A percentile compares a stretch with the other conserved stretches of the same genome.
These are phyloP conservation scores for Globisporangium lucens DNA, from an alignment of 352 stramenopile species.

Conservation along the genomic window DNA sequence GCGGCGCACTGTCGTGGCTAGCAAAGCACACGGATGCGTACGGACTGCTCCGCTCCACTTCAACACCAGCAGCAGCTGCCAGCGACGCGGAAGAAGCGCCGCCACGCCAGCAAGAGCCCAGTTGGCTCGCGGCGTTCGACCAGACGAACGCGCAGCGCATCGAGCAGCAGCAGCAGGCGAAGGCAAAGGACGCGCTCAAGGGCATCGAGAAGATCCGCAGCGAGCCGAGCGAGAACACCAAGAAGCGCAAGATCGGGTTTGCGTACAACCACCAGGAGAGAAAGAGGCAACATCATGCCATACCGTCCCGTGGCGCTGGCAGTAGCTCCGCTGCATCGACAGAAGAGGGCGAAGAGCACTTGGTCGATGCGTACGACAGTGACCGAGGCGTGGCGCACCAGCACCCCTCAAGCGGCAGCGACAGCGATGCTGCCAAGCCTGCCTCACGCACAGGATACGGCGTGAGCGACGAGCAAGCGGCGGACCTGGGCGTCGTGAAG, in stretches of 20 bases:
- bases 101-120: conserved; percentile 33
- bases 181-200: conserved; percentile 41
- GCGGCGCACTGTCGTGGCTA: conserved; percentile 84
- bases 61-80: neutral
- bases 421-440: conserved; percentile 31
- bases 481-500: conserved; percentile 55
- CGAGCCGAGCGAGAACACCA: conserved; percentile 36
- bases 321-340: too few species aligned
- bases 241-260: conserved; percentile 67
- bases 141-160: conserved; percentile 44
- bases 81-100: neutral
- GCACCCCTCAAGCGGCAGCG: conserved; percentile 27
- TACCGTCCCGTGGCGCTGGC: neutral
- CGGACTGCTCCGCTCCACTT: conserved; percentile 38
- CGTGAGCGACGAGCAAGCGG: conserved; percentile 17
- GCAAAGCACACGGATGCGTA: conserved; percentile 68
- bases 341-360: conserved; percentile 45
- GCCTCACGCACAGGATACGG: neutral
- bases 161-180: conserved; percentile 41
- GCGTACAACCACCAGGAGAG: conserved; percentile 66
- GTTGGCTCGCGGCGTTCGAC: conserved; percentile 61
- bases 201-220: conserved; percentile 55
- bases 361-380: conserved; percentile 81
- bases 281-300: conserved; percentile 27
- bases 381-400: conserved; percentile 24